phyloP scores from a whole-genome alignment of 495 filamentous ascomycete species.

The Ramalina intermedia region DNA sequence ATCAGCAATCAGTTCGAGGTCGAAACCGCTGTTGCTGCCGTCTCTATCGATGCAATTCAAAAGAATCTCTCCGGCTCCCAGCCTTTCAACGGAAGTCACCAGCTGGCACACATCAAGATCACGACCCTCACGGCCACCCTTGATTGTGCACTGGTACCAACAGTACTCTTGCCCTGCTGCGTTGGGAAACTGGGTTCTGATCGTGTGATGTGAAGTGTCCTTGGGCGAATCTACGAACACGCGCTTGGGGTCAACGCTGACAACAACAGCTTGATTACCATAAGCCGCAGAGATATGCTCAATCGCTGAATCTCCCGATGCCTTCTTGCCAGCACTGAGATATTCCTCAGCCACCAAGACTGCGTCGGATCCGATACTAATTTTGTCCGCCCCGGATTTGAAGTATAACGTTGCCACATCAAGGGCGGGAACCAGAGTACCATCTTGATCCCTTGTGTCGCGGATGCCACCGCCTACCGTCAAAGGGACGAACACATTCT shows the following conservation, averaged over 20 bases:
- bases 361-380: conserved; percentile 92
- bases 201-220: conserved; percentile 63
- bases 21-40: conserved; percentile 88
- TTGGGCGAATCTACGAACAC: conserved; percentile 64
- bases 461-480: conserved; percentile 92
- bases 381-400: conserved; percentile 95
- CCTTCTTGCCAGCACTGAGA: conserved; percentile 45
- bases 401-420: conserved; percentile 96
- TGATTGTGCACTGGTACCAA: conserved; percentile 97
- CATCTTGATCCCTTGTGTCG: conserved; percentile 78
- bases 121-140: conserved; percentile 79
- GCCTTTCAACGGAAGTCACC: conserved; percentile 77
- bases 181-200: conserved; percentile 55
- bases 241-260: conserved; percentile 85
- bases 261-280: conserved; percentile 91
- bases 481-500: conserved; percentile 93
- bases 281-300: conserved; percentile 89
- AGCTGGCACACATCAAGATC: conserved; percentile 86
- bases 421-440: conserved; percentile 70
- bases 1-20: conserved; percentile 75
- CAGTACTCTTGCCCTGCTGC: conserved; percentile 67
- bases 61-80: conserved; percentile 89
- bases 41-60: conserved; percentile 97
- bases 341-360: conserved; percentile 87
- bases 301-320: conserved; percentile 75